Conservation (phyloP, 208 protist genomes). For the Wallacemonas sp. region DNA sequence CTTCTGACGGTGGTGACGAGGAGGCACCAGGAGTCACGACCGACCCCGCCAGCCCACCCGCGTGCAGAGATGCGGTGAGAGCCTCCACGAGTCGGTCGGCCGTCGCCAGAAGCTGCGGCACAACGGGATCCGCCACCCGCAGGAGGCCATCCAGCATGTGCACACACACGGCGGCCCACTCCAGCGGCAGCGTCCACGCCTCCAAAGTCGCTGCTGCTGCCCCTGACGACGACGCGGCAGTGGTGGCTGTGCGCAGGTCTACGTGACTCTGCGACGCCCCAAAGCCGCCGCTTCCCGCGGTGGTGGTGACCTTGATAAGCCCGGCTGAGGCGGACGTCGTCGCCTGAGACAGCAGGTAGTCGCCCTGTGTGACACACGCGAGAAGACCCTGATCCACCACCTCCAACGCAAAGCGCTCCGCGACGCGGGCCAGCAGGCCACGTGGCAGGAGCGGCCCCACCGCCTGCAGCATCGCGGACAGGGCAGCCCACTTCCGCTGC, state of each 20-base stretch:
- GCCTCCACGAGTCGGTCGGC: constrained; percentile 14
- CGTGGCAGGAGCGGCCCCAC: constrained; percentile 38
- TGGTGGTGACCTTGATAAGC: no score
- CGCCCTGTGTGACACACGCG: neutral
- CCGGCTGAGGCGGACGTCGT: neutral
- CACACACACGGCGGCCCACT: constrained; percentile 30
- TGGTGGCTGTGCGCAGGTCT: no score
- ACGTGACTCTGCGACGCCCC: no score
- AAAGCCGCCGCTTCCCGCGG: no score
- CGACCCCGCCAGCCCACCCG: constrained; percentile 19
- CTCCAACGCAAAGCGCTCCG: constrained; percentile 54
- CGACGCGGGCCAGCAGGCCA: constrained; percentile 43
- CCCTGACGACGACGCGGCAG: no score
- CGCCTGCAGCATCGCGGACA: constrained; percentile 46
- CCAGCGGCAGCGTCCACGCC: constrained; percentile 29
- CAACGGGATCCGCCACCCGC: constrained; percentile 17
- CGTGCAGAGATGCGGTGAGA: constrained; percentile 29
- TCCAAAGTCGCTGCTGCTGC: constrained; percentile 15
- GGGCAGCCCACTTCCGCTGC: constrained; percentile 39
- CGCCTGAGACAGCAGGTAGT: neutral
- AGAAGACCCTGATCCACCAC: constrained; percentile 56
- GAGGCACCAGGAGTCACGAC: neutral
- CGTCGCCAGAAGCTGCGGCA: constrained; percentile 31
- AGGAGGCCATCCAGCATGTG: constrained; percentile 32
- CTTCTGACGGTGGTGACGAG: neutral